A percentile compares a stretch with the other conserved stretches of the same genome.
Conservation (phyloP, 495 filamentous ascomycete genomes). For the Podospora australis region DNA sequence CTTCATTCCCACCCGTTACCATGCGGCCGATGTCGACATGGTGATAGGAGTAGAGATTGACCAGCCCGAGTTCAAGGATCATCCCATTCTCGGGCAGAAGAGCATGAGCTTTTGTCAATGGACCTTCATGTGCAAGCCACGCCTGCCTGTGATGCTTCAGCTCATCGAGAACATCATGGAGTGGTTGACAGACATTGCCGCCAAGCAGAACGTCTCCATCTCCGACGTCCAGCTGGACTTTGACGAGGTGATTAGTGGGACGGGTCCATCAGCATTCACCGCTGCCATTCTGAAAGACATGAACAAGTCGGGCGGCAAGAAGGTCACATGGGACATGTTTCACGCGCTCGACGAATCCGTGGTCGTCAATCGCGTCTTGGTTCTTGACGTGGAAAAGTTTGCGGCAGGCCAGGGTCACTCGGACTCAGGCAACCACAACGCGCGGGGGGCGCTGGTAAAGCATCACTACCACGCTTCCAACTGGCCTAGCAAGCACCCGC, state of each 20-base stretch:
- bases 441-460: conserved; percentile 49
- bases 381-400: conserved; percentile 56
- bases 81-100: conserved; percentile 55
- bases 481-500: conserved; percentile 51
- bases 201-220: conserved; percentile 40
- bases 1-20: conserved; percentile 46
- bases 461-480: conserved; percentile 57
- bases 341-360: conserved; percentile 52
- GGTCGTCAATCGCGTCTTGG: conserved; percentile 46
- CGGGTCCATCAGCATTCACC: conserved; percentile 59
- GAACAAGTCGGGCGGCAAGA: neutral
- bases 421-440: conserved; percentile 53
- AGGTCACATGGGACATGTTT: conserved; percentile 48
- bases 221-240: conserved; percentile 52
- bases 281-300: conserved; percentile 46
- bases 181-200: conserved; percentile 47
- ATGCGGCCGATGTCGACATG: conserved; percentile 45
- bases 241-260: conserved; percentile 57
- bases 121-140: conserved; percentile 56
- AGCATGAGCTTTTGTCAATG: conserved; percentile 58
- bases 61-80: conserved; percentile 50
- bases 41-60: conserved; percentile 59
- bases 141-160: conserved; percentile 51
- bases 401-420: conserved; percentile 59
- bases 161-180: conserved; percentile 51